A percentile compares a stretch with the other conserved stretches of the same genome.
Evolutionary conservation across 306 rosid genomes (phyloP).

Genomic region (Cyamopsis tetragonoloba): DNA sequence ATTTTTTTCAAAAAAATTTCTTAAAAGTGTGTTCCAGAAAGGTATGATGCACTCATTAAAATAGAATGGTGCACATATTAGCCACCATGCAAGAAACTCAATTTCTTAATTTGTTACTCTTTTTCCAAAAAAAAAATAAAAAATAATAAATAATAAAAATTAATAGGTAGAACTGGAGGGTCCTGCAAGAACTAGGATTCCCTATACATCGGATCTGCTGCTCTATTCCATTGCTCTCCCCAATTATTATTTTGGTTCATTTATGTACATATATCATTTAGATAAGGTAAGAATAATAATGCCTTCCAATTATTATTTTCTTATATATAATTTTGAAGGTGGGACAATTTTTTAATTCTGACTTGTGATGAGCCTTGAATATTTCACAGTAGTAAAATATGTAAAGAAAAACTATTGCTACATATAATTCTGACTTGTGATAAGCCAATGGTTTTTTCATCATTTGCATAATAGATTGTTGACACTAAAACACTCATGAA

Average conservation of each 20-base stretch:
- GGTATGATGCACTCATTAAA: too few species aligned
- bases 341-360: conserved; percentile 1
- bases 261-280: conserved; percentile 14
- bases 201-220: conserved; percentile 57
- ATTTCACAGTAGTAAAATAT: not conserved
- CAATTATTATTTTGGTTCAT: conserved; percentile 35
- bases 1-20: too few species aligned
- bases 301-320: conserved; percentile 18
- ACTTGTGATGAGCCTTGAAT: not conserved
- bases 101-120: too few species aligned
- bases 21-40: too few species aligned
- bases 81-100: too few species aligned
- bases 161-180: conserved; percentile 5
- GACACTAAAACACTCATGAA: not conserved
- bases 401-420: not conserved
- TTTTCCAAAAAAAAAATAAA: too few species aligned
- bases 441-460: not conserved
- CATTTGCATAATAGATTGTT: not conserved
- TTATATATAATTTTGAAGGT: not conserved
- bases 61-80: too few species aligned
- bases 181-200: conserved; percentile 55
- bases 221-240: conserved; percentile 12
- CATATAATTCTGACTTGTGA: not conserved
- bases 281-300: conserved; percentile 52
- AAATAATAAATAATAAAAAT: not conserved